Conservation (phyloP, 2,329 filamentous ascomycete species). For the Neodidymelliopsis sp. region DNA sequence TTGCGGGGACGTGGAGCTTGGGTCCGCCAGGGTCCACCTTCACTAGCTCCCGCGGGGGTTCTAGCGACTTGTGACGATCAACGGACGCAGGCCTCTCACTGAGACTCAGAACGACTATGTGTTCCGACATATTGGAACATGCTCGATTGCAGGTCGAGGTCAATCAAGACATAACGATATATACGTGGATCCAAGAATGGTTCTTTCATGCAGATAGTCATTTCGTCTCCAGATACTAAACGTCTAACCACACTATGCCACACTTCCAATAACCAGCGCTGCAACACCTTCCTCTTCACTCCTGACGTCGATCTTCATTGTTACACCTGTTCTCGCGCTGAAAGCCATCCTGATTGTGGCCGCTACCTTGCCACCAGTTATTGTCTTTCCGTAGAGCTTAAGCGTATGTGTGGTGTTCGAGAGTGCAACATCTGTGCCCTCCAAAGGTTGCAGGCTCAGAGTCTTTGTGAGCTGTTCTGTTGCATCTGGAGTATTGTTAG, state of each 20-base stretch:
- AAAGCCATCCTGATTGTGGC: constrained; percentile 91
- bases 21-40: constrained; percentile 8
- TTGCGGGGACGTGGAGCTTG: constrained; percentile 16
- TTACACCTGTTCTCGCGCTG: constrained; percentile 90
- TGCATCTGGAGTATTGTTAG: constrained; percentile 68
- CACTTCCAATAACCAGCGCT: constrained; percentile 80
- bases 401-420: constrained; percentile 91
- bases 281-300: constrained; percentile 94
- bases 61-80: constrained; percentile 5
- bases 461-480: constrained; percentile 88
- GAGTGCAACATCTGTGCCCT: constrained; percentile 90
- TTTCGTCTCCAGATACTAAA: constrained; percentile 6
- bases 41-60: constrained; percentile 5
- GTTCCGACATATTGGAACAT: too few relatives aligned
- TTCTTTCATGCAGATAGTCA: constrained; percentile 9
- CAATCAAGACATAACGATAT: too few relatives aligned
- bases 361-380: constrained; percentile 87
- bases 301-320: constrained; percentile 91
- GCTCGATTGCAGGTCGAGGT: too few relatives aligned
- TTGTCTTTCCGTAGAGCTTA: constrained; percentile 95
- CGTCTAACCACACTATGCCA: constrained; percentile 64
- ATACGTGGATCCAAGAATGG: constrained; percentile 1
- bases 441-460: constrained; percentile 89
- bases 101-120: too few relatives aligned
- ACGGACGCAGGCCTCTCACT: neutral